Evolutionary conservation across 2,329 filamentous ascomycete species (phyloP).

Genomic region (Sclerotinia glacialis): DNA sequence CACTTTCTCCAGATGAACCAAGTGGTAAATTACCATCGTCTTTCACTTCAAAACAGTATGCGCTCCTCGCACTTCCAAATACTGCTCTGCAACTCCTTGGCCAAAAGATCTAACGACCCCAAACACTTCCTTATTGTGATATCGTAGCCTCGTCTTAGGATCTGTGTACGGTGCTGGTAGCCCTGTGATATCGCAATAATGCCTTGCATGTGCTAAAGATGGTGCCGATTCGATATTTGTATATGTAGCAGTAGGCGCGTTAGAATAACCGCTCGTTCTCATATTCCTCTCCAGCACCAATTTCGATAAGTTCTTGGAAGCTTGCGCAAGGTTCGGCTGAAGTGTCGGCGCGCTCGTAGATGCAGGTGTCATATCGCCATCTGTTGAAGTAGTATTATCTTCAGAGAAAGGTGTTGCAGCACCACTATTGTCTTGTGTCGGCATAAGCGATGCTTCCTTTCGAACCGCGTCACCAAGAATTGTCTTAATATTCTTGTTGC

Average conservation of each 20-base stretch:
- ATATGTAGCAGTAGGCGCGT: constrained; percentile 73
- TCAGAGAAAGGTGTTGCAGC: constrained; percentile 63
- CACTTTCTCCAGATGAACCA: constrained; percentile 5
- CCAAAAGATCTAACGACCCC: constrained; percentile 74
- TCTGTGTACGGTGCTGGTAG: constrained; percentile 89
- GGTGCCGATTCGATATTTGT: constrained; percentile 96
- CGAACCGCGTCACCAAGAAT: constrained; percentile 86
- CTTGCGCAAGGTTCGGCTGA: constrained; percentile 78
- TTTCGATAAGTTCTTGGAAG: constrained; percentile 79
- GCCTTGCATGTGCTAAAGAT: constrained; percentile 76
- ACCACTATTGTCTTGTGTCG: constrained; percentile 78
- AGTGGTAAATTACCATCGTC: neutral
- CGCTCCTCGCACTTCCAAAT: constrained; percentile 83
- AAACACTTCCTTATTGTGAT: constrained; percentile 93
- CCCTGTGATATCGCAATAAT: constrained; percentile 95
- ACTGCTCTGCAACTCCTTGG: constrained; percentile 81
- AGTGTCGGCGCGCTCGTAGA: constrained; percentile 42
- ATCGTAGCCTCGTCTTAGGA: constrained; percentile 89
- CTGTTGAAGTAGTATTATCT: constrained; percentile 54
- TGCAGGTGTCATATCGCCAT: constrained; percentile 45
- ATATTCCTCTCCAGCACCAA: constrained; percentile 84
- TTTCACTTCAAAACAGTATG: constrained; percentile 65
- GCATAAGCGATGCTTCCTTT: constrained; percentile 83
- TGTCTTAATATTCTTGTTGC: constrained; percentile 98
- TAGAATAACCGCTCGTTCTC: constrained; percentile 44